Base-by-base conservation (phyloP, 2,329 filamentous ascomycete genomes). In the Coniosporium tulheliwenetii region DNA sequence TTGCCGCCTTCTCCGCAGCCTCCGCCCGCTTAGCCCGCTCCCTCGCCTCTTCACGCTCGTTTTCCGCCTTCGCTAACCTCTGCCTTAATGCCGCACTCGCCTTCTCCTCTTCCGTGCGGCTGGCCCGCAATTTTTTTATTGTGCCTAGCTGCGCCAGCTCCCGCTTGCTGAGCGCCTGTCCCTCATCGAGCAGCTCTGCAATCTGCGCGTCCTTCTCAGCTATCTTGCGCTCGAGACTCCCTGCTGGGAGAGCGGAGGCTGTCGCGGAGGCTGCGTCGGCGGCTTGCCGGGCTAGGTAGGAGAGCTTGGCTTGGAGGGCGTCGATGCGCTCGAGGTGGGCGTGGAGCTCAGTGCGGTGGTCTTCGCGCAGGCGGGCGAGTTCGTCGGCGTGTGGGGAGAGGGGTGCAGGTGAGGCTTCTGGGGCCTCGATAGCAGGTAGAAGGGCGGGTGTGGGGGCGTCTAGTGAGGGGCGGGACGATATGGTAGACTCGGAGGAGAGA, bases 201-300 rank as follows among this genome's bases (percentile, higher is more conserved):
- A 96, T 93, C 56, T 84, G 84, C 50, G 89, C 79, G 51, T 96
- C 87, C 54, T 86, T 93, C 52, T 93, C 86, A 1, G 85, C 82
- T 10, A 96, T 59, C 53, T 83, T 86, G 57, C 80, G 84, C 48
- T 93, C 83, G 1, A 69, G 43, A 42, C 78, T 83, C 5, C 81
- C 81, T 0, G 73, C 55, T 2, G 73, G 64, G 1, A 81, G 76
- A 16, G 70, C 64, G n/a, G 70, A 63, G 2, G 75, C 77, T 5
- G 77, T 71, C 48, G 77, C 75, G 52, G 79, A 81, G 1, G 91
- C 85, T 0, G 79, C 70, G 30, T 87, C 80, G 0, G 81, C 75
- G 10, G 83, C 79, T 53, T 87, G 82, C 45, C 81, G 81, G 2
- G 87, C 79, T 10, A 98, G 66, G 53, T 93, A 95, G 48, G 87